Percentiles rank a stretch among this genome's conserved stretches.
phyloP scores from a whole-genome alignment of 768 basidiomycete species.

The Termitomyces sp. region DNA sequence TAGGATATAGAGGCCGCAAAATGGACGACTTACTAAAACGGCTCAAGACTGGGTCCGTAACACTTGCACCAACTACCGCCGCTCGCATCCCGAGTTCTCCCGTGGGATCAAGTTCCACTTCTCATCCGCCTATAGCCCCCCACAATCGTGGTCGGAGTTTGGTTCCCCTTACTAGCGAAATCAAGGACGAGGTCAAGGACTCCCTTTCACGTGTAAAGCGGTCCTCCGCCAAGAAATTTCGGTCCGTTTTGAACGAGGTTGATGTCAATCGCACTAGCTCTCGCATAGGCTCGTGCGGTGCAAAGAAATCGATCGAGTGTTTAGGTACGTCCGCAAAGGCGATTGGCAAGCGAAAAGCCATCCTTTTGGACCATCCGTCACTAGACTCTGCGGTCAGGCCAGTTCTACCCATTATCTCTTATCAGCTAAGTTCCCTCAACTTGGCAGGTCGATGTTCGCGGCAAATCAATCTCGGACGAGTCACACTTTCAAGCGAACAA shows the following conservation, averaged over 20 bases:
- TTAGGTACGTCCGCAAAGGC: constrained; percentile 12
- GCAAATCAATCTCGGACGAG: background rate
- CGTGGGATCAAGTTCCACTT: background rate
- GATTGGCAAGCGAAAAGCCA: constrained; percentile 18
- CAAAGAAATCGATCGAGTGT: background rate
- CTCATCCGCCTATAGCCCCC: background rate
- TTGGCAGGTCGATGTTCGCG: background rate
- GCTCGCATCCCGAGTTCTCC: background rate
- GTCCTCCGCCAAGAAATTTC: constrained; percentile 4
- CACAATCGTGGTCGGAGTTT: constrained; percentile 1
- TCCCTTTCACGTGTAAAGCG: constrained; percentile 5
- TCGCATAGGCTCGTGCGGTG: background rate
- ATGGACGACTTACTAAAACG: constrained; percentile 26
- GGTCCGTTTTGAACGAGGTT: constrained; percentile 8
- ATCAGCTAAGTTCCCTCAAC: background rate
- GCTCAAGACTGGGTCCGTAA: constrained; percentile 12
- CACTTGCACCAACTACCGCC: constrained; percentile 1
- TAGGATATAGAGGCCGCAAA: constrained; percentile 16
- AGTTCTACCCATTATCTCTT: background rate
- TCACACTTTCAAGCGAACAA: background rate
- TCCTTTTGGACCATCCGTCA: background rate
- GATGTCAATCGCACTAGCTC: constrained; percentile 9
- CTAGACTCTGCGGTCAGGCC: background rate
- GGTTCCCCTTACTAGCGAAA: constrained; percentile 13
- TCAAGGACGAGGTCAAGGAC: constrained; percentile 12